Base-by-base conservation (phyloP, 352 stramenopile species). In the Globisporangium polare region DNA sequence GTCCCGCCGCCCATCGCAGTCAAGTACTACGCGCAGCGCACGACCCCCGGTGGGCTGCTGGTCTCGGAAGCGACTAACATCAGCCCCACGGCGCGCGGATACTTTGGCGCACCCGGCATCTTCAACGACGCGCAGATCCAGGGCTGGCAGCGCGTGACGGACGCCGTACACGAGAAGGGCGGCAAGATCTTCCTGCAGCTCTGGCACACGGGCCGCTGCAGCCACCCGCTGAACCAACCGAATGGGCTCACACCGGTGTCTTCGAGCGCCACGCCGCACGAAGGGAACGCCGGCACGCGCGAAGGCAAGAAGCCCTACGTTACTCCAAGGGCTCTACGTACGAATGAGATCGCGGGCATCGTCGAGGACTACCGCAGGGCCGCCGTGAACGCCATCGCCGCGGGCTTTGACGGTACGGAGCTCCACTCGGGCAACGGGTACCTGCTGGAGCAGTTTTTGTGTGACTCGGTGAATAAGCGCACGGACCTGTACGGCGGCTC, bases 371-470 rank as follows among this genome's bases (percentile, higher is more conserved):
- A 80, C 67, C 68, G 71, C 7, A 58, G 73, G 39, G 84, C 69
- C 1, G 83, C 87, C 2, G 66, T 78, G 50, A 80, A 82, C 27
- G 77, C 86, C 6, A 77, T 89, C 26, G 71, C 84, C 17, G 90
- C 89, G 5, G 92, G 90, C n/a, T 97, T 97, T 68, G 92, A 98
- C 60, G 88, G 90, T 20, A 71, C 97, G 10, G 88, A 97, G 64
- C 61, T 98, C 39, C 92, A 97, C 72, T 67, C 54, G 6, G 94
- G 88, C 8, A 97, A 98, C 60, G 92, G 93, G 5, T 98, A 98
- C 54, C 66, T 98, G 39, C 70, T 97, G 43, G 90, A 98, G 66
- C 78, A 97, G 66, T 97, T 97, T 65, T 63, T 98, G n/a, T 77
- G 93, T 58, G 74, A 80, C 55, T 75, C 62, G 17, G 75, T 80